A percentile compares a stretch with the other conserved stretches of the same genome.
These are phyloP conservation scores for Deinandra increscens DNA, from an alignment of 129 eudicot genomes.

Conservation along the genomic window DNA sequence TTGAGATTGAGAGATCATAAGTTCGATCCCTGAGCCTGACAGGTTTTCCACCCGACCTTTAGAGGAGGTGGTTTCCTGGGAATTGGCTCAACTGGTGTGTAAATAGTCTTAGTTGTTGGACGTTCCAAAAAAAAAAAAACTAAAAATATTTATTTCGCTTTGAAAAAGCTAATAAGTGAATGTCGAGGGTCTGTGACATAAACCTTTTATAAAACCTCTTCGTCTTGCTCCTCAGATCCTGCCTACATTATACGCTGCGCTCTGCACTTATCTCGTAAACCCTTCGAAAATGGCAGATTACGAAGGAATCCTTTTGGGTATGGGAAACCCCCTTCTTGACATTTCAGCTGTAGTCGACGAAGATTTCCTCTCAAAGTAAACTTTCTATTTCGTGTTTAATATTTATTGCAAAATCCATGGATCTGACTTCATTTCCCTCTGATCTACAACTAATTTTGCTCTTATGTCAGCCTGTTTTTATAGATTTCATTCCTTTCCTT, in stretches of 20 bases:
- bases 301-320: constrained; percentile 71
- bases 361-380: constrained; percentile 64
- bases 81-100: no score
- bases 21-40: no score
- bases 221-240: constrained; percentile 33
- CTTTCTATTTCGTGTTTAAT: background rate
- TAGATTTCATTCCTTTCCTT: no score
- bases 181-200: no score
- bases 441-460: constrained; percentile 12
- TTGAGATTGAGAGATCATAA: no score
- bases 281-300: constrained; percentile 30
- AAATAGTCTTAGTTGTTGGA: no score
- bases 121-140: no score
- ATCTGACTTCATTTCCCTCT: constrained; percentile 19
- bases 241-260: background rate
- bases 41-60: no score
- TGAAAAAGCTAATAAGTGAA: no score
- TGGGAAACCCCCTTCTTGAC: constrained; percentile 94
- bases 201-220: constrained; percentile 26
- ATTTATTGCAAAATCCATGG: background rate
- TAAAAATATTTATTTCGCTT: no score
- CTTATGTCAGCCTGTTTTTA: background rate
- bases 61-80: no score
- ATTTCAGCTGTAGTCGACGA: constrained; percentile 78
- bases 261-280: no score